Conservation (phyloP, 225 moss, liverwort and hornwort species). For the Lunularia cruciata region DNA sequence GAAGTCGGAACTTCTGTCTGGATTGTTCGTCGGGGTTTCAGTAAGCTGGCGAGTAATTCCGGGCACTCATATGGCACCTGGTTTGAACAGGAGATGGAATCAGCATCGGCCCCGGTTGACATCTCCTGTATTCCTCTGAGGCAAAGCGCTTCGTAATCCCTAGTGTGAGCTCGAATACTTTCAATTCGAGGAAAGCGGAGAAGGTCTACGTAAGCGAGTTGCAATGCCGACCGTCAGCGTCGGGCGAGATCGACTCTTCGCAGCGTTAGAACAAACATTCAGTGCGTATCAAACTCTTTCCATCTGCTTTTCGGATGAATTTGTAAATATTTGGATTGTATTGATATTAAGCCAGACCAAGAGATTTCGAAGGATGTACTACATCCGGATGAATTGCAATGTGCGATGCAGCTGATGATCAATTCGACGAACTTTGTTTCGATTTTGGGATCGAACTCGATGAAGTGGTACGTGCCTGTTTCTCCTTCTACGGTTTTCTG, state of each 20-base stretch:
- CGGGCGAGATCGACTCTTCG: constrained; percentile 74
- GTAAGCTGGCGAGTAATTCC: no score
- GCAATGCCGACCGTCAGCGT: constrained; percentile 87
- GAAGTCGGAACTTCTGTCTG: no score
- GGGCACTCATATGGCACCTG: no score
- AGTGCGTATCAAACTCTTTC: constrained; percentile 40
- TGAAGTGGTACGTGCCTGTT: constrained; percentile 70
- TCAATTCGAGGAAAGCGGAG: constrained; percentile 13
- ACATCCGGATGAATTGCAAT: no score
- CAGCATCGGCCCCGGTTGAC: no score
- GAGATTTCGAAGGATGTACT: no score
- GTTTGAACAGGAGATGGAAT: no score
- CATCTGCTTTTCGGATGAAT: neutral
- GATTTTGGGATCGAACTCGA: constrained; percentile 97
- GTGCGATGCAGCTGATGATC: constrained; percentile 72
- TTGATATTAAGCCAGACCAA: no score
- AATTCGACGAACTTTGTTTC: constrained; percentile 95
- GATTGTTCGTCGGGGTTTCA: no score
- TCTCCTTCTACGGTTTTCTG: neutral
- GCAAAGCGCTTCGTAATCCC: neutral
- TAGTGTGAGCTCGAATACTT: neutral
- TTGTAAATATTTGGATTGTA: neutral
- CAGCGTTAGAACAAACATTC: constrained; percentile 66
- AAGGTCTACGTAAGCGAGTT: neutral
- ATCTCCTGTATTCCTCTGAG: neutral